phyloP scores from a whole-genome alignment of 2,329 filamentous ascomycete genomes.

The Saccharata proteae region DNA sequence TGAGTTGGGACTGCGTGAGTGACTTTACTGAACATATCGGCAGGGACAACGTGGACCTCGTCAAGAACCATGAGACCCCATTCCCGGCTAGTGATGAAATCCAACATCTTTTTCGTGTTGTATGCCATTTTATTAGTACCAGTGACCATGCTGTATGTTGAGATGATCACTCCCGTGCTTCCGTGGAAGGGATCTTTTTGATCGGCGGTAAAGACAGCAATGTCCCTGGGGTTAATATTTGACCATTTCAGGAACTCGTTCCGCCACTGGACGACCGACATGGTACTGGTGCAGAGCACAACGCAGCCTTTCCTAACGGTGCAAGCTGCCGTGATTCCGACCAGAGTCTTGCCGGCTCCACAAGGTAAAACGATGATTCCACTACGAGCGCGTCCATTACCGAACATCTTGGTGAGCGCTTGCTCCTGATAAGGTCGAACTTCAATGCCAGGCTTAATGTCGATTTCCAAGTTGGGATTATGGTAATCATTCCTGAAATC shows the following conservation, averaged over 20 bases:
- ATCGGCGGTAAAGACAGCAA: conserved; percentile 89
- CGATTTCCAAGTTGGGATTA: conserved; percentile 88
- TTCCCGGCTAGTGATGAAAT: conserved; percentile 76
- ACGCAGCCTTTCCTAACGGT: conserved; percentile 96
- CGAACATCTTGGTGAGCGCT: conserved; percentile 97
- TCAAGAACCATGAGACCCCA: conserved; percentile 97
- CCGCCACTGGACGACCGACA: conserved; percentile 96
- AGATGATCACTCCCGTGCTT: conserved; percentile 91
- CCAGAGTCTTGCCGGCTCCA: conserved; percentile 90
- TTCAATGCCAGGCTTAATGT: conserved; percentile 75
- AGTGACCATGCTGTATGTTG: conserved; percentile 98
- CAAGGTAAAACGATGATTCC: conserved; percentile 96
- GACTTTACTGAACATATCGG: conserved; percentile 90
- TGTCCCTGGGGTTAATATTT: conserved; percentile 89
- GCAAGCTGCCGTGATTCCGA: conserved; percentile 95
- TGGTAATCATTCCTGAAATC: conserved; percentile 86
- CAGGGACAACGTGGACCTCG: conserved; percentile 95
- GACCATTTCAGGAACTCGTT: conserved; percentile 98
- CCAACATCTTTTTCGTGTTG: conserved; percentile 95
- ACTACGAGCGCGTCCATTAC: conserved; percentile 91
- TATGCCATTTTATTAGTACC: conserved; percentile 77
- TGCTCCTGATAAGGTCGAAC: conserved; percentile 96
- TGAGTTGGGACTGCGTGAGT: conserved; percentile 89
- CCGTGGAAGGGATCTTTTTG: conserved; percentile 77
- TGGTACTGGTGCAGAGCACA: conserved; percentile 89